Evolutionary conservation across 371 early-diverging fungal genomes (phyloP).

Genomic region (Apophysomyces sp.): DNA sequence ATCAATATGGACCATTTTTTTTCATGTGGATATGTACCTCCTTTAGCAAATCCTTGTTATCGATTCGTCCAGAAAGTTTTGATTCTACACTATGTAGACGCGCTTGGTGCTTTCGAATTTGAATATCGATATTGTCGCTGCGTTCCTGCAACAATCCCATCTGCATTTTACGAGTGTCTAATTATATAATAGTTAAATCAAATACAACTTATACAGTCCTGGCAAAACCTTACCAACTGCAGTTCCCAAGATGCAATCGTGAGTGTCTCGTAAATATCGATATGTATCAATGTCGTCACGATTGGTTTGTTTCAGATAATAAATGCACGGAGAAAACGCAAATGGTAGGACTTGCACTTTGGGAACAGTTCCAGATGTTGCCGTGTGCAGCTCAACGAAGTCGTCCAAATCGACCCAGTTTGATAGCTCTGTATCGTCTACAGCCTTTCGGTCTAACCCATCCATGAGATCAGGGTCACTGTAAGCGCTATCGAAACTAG

Average conservation of each 20-base stretch:
- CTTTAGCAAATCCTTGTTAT: constrained; percentile 17
- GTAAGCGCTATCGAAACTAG: constrained; percentile 10
- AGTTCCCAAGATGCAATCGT: constrained; percentile 51
- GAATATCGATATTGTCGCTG: constrained; percentile 56
- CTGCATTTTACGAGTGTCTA: constrained; percentile 61
- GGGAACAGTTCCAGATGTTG: constrained; percentile 14
- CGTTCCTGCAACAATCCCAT: constrained; percentile 50
- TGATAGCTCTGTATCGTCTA: constrained; percentile 38
- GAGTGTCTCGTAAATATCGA: constrained; percentile 43
- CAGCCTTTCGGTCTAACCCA: constrained; percentile 28
- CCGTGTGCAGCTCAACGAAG: constrained; percentile 36
- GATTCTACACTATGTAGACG: constrained; percentile 37
- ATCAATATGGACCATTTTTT: not conserved
- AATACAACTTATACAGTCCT: not conserved
- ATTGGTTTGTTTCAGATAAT: constrained; percentile 60
- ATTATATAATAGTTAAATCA: not conserved
- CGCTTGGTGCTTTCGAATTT: constrained; percentile 55
- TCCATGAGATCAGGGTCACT: constrained; percentile 35
- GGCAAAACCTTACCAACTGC: constrained; percentile 34
- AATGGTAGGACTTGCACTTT: constrained; percentile 56
- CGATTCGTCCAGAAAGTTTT: constrained; percentile 16
- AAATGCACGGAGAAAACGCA: constrained; percentile 59
- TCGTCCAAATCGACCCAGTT: constrained; percentile 53
- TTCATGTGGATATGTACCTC: constrained; percentile 26
- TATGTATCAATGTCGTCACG: constrained; percentile 40